Evolutionary conservation across 1,284 basidiomycete genomes (phyloP).

Genomic region (Trichosporon inkin): DNA sequence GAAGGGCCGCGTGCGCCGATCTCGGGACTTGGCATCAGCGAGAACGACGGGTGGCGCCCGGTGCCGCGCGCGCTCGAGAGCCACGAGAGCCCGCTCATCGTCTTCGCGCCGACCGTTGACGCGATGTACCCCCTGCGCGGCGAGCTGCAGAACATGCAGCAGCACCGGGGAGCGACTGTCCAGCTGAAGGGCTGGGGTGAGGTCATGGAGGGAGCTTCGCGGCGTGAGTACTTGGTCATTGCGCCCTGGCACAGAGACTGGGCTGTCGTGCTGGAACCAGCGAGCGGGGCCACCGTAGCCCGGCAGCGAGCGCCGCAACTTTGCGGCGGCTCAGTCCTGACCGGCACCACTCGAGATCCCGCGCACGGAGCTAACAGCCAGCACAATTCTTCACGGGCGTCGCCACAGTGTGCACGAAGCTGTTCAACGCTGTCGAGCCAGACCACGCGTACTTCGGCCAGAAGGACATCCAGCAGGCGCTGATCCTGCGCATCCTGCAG

Average conservation of each 20-base stretch:
- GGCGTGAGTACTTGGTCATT: slow-evolving; percentile 38
- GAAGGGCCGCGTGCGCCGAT: slow-evolving; percentile 38
- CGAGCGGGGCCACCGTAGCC: too few relatives aligned
- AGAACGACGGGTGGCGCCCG: slow-evolving; percentile 28
- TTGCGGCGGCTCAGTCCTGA: background rate
- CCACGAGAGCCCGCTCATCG: slow-evolving; percentile 56
- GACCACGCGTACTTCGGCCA: slow-evolving; percentile 93
- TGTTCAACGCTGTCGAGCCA: slow-evolving; percentile 92
- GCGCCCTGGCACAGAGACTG: too few relatives aligned
- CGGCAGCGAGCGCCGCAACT: background rate
- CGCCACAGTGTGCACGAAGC: slow-evolving; percentile 88
- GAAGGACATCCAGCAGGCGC: slow-evolving; percentile 95
- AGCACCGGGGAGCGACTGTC: slow-evolving; percentile 83
- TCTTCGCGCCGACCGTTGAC: slow-evolving; percentile 70
- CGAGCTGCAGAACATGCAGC: slow-evolving; percentile 68
- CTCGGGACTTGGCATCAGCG: slow-evolving; percentile 36
- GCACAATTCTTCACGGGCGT: slow-evolving; percentile 96
- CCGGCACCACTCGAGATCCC: too few relatives aligned
- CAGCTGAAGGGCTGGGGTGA: slow-evolving; percentile 78
- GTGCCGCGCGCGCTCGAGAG: slow-evolving; percentile 7
- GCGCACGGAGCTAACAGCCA: slow-evolving; percentile 38
- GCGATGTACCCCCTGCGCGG: slow-evolving; percentile 82
- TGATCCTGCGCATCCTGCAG: slow-evolving; percentile 76
- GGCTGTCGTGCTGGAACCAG: too few relatives aligned
- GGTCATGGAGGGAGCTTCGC: slow-evolving; percentile 48